Evolutionary conservation across 2,329 filamentous ascomycete genomes (phyloP), one percentile per base, ranked within the genome.

Genomic region (Akanthomyces dipterigenus): DNA sequence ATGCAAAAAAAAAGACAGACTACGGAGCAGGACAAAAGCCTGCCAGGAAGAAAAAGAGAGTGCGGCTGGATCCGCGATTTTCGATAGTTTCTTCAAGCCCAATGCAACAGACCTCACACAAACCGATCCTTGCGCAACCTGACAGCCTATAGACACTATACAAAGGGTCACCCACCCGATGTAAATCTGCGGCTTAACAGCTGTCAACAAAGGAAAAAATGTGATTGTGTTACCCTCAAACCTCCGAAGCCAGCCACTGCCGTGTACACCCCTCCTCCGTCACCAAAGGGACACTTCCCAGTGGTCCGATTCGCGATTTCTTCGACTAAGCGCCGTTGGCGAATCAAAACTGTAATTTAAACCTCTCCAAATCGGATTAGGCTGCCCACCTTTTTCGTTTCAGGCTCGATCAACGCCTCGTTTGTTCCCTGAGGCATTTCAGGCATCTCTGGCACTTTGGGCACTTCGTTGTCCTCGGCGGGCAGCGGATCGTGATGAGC

Each of bases 171-270:
- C 45, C 49, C 55, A 16, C n/a, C 7, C 55, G 55, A 57, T 40
- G n/a, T 31, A 9, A 40, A 28, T 38, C 34, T 38, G 55, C 31
- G 26, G 43, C 24, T 40, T 34, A 38, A 38, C 45, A 48, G 31
- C 22, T 46, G 34, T 57, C 55, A 48, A 38, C 9, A 57, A 56
- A 57, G 9, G 14, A 18, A 26, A 46, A 42, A 49, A 49, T 9
- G 34, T 51, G 56, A 58, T 20, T 45, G 56, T 59, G 56, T 59
- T 34, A 59, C 56, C 56, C 55, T 42, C 55, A 45, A 57, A 49
- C 31, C 31, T 16, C 42, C 22, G 6, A 43, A 18, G 55, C 40
- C 55, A 57, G 43, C 55, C 22, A 24, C 20, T n/a, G 26, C n/a
- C 24, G 24, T 36, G 46, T n/a, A 36, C 46, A 31, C 38, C 16